A percentile compares a stretch with the other conserved stretches of the same genome.
Conservation (phyloP, 148 eudicot species). For the Selenicereus undatus region DNA sequence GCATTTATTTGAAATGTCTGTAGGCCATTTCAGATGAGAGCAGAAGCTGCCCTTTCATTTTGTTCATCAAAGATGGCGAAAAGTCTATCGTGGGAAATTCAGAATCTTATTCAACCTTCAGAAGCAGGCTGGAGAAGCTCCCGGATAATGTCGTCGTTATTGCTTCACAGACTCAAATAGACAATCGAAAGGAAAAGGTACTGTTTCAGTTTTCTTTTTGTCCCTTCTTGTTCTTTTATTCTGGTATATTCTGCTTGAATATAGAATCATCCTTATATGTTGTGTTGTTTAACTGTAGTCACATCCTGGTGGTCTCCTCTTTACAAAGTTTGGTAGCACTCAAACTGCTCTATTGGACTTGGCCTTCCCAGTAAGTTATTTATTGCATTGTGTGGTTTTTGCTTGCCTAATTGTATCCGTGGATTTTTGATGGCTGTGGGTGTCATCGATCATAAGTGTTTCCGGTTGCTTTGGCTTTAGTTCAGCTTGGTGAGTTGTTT, state of each 20-base stretch:
- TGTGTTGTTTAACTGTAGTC: slow-evolving; percentile 47
- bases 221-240: background rate
- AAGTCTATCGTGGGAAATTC: slow-evolving; percentile 77
- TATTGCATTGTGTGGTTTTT: slow-evolving; percentile 6
- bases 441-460: background rate
- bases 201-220: slow-evolving; percentile 2
- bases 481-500: background rate
- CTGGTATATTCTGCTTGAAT: background rate
- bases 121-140: slow-evolving; percentile 67
- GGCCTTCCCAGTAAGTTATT: slow-evolving; percentile 66
- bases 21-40: slow-evolving; percentile 63
- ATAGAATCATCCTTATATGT: slow-evolving; percentile 7
- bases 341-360: slow-evolving; percentile 92
- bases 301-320: slow-evolving; percentile 81
- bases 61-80: slow-evolving; percentile 86
- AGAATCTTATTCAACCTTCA: slow-evolving; percentile 63
- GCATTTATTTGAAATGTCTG: slow-evolving; percentile 10
- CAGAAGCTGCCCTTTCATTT: slow-evolving; percentile 68
- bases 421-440: background rate
- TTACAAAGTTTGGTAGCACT: slow-evolving; percentile 88
- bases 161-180: slow-evolving; percentile 79
- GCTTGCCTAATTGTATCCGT: background rate
- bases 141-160: slow-evolving; percentile 79
- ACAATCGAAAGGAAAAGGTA: slow-evolving; percentile 91
- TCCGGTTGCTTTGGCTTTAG: background rate